Base-by-base conservation (phyloP, 345 rosid species). In the Sisymbrium altissimum region DNA sequence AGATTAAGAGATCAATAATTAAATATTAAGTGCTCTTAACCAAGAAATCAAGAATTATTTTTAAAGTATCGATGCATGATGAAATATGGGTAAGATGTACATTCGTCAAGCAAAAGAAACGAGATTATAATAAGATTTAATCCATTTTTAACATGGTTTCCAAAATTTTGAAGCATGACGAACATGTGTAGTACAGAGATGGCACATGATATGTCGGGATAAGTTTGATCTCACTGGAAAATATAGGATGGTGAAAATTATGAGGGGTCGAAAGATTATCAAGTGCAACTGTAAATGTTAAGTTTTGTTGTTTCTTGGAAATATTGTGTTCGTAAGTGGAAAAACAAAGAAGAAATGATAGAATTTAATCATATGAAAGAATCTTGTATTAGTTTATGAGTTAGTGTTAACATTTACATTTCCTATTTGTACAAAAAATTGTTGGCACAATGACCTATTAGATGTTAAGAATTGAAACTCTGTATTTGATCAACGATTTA, bases 391-490 rank as follows among this genome's bases (percentile, higher is more conserved):
- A 13, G 15, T 41, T 40, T 40, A 27, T 40, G 44, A 40, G n/a
- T 12, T 40, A 13, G 15, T 4, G 45, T 13, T 29, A 14, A 54
- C 59, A 29, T 27, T 13, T 54, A 9, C 59, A 29, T 29, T 3
- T 54, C 59, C 10, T 13, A 41, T 41, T 29, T 56, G 23, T 72
- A 50, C 76, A 62, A 72, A 62, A 62, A 0, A 17, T 66, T 71
- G 19, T 78, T 35, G 48, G 38, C 48, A 54, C 81, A 60, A 61
- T 39, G 52, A 39, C 18, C 69, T 50, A 62, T 39, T 27, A 50
- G 56, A 79, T 82, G 77, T 84, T 86, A 35, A 84, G 86, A 62
- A 81, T 40, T 17, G 83, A 81, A 30, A 73, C 83, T 68, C 81
- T 74, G 23, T 79, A 63, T 75, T 83, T 82, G 68, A 81, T 88